Percentiles rank a stretch among this genome's conserved stretches.
These are phyloP conservation scores for Nannochloropsis granulata DNA, from an alignment of 108 stramenopile species.

Conservation along the genomic window DNA sequence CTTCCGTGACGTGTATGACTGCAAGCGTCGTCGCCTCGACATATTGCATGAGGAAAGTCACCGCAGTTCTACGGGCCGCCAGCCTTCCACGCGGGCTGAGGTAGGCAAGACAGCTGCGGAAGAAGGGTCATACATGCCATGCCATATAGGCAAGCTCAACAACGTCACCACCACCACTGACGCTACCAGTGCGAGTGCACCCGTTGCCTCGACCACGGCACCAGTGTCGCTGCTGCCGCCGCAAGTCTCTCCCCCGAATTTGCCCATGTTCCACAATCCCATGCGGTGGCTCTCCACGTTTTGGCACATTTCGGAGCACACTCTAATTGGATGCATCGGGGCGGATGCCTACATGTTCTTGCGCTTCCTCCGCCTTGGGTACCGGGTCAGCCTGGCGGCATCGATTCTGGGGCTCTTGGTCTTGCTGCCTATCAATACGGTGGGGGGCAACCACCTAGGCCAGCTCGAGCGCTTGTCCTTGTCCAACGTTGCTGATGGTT, in stretches of 20 bases:
- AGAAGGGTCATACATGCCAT: background rate
- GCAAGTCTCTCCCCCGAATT: background rate
- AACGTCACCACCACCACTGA: background rate
- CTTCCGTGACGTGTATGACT: background rate
- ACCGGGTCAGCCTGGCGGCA: background rate
- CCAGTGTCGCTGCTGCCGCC: background rate
- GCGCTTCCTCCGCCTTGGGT: background rate
- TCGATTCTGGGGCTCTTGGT: background rate
- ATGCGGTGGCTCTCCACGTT: background rate
- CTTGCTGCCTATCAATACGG: background rate
- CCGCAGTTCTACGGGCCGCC: background rate
- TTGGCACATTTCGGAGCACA: background rate
- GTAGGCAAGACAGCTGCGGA: background rate
- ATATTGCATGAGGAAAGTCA: background rate
- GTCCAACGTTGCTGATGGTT: background rate
- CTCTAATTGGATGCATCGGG: background rate
- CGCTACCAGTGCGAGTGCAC: background rate
- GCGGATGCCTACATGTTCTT: background rate
- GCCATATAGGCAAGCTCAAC: too few species aligned
- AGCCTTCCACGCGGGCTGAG: background rate
- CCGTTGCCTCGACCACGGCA: background rate
- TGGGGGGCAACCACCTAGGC: background rate
- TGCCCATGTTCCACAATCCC: background rate
- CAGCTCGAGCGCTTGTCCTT: background rate
- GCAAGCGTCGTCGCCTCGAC: background rate